These are phyloP conservation scores for Arachnopeziza araneosa DNA, from an alignment of 2,329 filamentous ascomycete genomes.

Conservation along the genomic window DNA sequence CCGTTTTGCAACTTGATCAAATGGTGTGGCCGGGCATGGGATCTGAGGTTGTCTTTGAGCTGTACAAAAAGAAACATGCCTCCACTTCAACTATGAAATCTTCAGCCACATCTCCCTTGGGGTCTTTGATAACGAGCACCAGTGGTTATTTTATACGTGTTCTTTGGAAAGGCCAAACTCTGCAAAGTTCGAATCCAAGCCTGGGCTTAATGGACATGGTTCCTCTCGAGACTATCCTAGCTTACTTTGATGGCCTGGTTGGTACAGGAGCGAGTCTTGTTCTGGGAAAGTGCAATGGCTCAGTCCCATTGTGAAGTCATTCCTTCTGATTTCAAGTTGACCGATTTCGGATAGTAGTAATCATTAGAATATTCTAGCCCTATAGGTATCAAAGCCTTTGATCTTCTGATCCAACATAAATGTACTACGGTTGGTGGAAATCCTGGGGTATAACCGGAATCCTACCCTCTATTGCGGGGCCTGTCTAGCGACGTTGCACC, in stretches of 20 bases:
- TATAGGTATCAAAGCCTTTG: not conserved
- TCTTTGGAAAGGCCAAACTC: constrained; percentile 62
- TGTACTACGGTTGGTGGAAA: too few relatives aligned
- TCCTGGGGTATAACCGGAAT: too few relatives aligned
- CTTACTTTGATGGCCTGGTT: constrained; percentile 66
- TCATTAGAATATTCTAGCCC: too few relatives aligned
- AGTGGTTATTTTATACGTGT: constrained; percentile 54
- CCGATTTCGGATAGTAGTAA: not conserved
- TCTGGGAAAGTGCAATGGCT: constrained; percentile 31
- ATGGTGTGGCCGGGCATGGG: constrained; percentile 90
- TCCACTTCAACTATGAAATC: constrained; percentile 7
- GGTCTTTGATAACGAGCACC: not conserved
- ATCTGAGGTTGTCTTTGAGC: constrained; percentile 69
- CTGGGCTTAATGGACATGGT: constrained; percentile 69
- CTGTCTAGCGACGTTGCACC: too few relatives aligned
- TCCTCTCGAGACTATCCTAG: constrained; percentile 56
- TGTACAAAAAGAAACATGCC: constrained; percentile 43
- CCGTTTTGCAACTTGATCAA: constrained; percentile 62
- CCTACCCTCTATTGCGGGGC: too few relatives aligned
- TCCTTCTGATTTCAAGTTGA: not conserved
- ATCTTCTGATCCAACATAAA: not conserved
- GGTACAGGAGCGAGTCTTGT: constrained; percentile 45
- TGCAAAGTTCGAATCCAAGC: constrained; percentile 62
- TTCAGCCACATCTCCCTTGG: too few relatives aligned
- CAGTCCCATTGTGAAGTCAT: not conserved